Percentiles rank a stretch among this genome's conserved stretches.
Evolutionary conservation across 2,329 filamentous ascomycete genomes (phyloP).

Genomic region (Venturia nashicola): DNA sequence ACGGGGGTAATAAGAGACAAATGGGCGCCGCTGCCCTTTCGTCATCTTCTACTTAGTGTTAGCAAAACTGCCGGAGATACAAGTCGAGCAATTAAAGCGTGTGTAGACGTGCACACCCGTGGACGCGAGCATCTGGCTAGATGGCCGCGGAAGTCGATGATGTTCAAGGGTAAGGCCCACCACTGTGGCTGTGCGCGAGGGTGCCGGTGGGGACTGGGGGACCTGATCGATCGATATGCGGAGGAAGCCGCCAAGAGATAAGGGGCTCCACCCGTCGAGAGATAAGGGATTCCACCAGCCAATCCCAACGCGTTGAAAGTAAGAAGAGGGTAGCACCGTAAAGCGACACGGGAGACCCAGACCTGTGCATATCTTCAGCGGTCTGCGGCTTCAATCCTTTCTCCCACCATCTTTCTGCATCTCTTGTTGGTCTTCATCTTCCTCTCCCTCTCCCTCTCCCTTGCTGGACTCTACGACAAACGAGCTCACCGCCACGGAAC

Average conservation of each 20-base stretch:
- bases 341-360: background rate
- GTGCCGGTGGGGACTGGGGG: background rate
- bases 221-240: background rate
- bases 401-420: background rate
- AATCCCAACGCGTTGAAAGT: background rate
- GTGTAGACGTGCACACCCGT: background rate
- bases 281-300: background rate
- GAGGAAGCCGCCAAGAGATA: background rate
- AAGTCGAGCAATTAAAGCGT: background rate
- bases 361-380: background rate
- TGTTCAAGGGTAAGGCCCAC: background rate
- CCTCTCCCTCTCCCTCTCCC: background rate
- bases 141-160: background rate
- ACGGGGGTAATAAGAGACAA: background rate
- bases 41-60: background rate
- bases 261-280: too few species aligned
- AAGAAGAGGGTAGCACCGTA: too few species aligned
- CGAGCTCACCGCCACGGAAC: background rate
- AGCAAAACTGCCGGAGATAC: background rate
- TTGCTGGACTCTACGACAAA: background rate
- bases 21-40: background rate
- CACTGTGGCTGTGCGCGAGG: too few species aligned
- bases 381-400: background rate
- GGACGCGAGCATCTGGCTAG: too few species aligned
- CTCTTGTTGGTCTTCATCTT: background rate